phyloP scores from a whole-genome alignment of 2,329 filamentous ascomycete genomes.

The Hypoxylon sp. region DNA sequence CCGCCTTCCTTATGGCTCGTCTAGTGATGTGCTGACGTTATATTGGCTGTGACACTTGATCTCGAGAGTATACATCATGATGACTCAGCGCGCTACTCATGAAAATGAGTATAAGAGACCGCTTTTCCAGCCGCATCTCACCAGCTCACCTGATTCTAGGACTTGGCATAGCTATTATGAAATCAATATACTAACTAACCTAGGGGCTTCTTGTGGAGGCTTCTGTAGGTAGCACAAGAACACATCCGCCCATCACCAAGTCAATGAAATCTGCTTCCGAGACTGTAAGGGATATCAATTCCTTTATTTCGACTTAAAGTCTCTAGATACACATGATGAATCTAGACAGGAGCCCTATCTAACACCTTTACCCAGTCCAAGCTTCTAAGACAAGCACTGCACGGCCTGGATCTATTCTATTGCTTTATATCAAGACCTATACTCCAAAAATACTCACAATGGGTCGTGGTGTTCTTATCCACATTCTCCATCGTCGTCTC shows the following conservation, averaged over 20 bases:
- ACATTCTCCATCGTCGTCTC: slow-evolving; percentile 61
- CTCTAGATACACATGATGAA: not conserved
- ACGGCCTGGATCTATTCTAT: slow-evolving; percentile 45
- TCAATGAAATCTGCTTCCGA: not conserved
- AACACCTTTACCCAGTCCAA: not conserved
- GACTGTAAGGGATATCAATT: not conserved
- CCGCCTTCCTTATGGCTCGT: too few species aligned
- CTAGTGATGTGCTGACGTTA: too few species aligned
- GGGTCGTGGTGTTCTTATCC: slow-evolving; percentile 54
- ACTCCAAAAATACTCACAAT: slow-evolving; percentile 63
- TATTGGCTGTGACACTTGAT: not conserved
- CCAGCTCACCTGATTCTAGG: not conserved
- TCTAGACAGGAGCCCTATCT: not conserved
- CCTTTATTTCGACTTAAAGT: not conserved
- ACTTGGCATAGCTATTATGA: too few species aligned
- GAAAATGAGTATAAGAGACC: not conserved
- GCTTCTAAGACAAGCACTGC: not conserved
- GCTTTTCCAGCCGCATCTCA: too few species aligned
- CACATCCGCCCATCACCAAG: not conserved
- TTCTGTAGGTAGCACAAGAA: not conserved
- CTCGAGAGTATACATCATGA: not conserved
- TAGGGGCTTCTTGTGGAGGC: not conserved
- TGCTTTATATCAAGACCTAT: slow-evolving; percentile 64
- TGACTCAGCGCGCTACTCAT: not conserved
- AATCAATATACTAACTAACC: too few species aligned